These are phyloP conservation scores for Calonectria pteridis DNA, from an alignment of 2,329 filamentous ascomycete genomes.

Conservation along the genomic window DNA sequence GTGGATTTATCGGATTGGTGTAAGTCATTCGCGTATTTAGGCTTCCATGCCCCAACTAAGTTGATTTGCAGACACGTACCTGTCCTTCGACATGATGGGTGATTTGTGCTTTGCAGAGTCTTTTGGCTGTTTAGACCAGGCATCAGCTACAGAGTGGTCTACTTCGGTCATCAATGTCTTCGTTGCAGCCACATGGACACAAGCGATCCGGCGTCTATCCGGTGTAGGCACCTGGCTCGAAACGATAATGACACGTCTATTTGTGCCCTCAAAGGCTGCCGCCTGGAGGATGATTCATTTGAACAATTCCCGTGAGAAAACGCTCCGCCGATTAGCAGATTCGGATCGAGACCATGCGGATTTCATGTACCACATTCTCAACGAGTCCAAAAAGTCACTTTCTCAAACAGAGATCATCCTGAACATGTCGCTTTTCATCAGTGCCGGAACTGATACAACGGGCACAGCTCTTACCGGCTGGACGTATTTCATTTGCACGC, in stretches of 20 bases:
- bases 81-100: background rate
- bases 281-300: background rate
- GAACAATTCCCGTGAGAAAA: constrained; percentile 4
- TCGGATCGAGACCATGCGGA: constrained; percentile 1
- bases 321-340: background rate
- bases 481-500: background rate
- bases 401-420: constrained; percentile 5
- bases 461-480: background rate
- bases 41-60: background rate
- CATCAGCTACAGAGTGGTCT: background rate
- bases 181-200: background rate
- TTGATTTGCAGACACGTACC: background rate
- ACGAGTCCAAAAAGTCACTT: constrained; percentile 1
- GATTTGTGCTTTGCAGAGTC: background rate
- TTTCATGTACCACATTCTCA: constrained; percentile 14
- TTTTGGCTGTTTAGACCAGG: background rate
- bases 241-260: background rate
- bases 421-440: background rate
- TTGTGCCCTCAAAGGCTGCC: background rate
- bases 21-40: background rate
- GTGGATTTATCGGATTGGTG: background rate
- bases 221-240: background rate
- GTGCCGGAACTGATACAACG: background rate
- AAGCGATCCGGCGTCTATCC: background rate
- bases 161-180: constrained; percentile 3